Evolutionary conservation across 148 eudicot species (phyloP).

Genomic region (Heliosperma pusillum): DNA sequence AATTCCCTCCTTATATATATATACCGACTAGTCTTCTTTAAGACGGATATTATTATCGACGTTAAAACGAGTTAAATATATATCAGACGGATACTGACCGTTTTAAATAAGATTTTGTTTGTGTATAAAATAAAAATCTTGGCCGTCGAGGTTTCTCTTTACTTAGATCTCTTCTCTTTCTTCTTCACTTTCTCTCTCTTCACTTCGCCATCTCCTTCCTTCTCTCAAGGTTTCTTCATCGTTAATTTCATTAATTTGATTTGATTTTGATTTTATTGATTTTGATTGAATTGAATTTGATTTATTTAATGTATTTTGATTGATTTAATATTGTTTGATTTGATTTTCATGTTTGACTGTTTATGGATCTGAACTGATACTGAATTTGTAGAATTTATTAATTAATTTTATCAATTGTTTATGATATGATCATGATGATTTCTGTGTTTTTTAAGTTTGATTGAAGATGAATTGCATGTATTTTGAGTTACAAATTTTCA

Average conservation of each 20-base stretch:
- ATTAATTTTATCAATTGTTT: not conserved
- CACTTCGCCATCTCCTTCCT: not conserved
- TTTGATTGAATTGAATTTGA: not conserved
- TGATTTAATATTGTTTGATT: not conserved
- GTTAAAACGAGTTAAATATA: too few relatives aligned
- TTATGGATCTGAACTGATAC: constrained; percentile 16
- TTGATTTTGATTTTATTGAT: not conserved
- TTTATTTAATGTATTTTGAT: not conserved
- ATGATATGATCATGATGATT: not conserved
- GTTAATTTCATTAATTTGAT: too few relatives aligned
- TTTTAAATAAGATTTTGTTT: too few relatives aligned
- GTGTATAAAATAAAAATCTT: too few relatives aligned
- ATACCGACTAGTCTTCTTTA: too few relatives aligned
- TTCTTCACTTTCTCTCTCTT: not conserved
- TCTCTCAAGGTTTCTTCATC: not conserved
- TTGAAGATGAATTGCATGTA: not conserved
- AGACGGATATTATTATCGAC: too few relatives aligned
- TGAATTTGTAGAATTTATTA: not conserved
- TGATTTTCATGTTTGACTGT: not conserved
- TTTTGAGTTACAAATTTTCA: not conserved
- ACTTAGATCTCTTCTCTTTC: too few relatives aligned
- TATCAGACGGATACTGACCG: too few relatives aligned
- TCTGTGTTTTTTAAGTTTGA: not conserved
- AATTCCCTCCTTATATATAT: too few relatives aligned
- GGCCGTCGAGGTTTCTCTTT: too few relatives aligned